Evolutionary conservation across 177 flowering plant species (phyloP).

Genomic region (Vitis hybrid): DNA sequence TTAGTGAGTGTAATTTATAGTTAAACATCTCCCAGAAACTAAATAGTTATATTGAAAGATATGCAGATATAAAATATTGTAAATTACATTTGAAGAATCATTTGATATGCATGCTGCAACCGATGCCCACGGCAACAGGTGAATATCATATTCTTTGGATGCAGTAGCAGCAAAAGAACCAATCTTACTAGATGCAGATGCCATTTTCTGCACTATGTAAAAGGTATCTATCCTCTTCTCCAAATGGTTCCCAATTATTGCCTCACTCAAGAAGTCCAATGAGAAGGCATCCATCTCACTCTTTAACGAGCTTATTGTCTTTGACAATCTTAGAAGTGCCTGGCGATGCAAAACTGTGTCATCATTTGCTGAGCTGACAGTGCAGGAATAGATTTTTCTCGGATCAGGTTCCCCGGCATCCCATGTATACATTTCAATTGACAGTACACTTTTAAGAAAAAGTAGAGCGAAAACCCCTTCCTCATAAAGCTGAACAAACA

Average conservation of each 20-base stretch:
- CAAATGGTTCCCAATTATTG: slow-evolving; percentile 29
- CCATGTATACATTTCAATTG: slow-evolving; percentile 80
- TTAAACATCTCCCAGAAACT: background rate
- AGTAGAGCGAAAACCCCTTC: slow-evolving; percentile 81
- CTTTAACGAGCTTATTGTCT: slow-evolving; percentile 24
- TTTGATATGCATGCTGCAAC: slow-evolving; percentile 87
- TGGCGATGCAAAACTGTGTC: slow-evolving; percentile 72
- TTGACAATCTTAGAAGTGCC: slow-evolving; percentile 62
- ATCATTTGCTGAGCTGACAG: slow-evolving; percentile 46
- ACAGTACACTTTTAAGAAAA: slow-evolving; percentile 74
- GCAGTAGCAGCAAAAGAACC: slow-evolving; percentile 75
- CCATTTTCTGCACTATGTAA: slow-evolving; percentile 82
- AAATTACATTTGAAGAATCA: slow-evolving; percentile 47
- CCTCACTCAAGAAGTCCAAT: slow-evolving; percentile 69
- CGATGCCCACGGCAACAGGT: slow-evolving; percentile 94
- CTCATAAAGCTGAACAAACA: slow-evolving; percentile 81
- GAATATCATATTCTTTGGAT: slow-evolving; percentile 84
- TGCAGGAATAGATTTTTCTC: slow-evolving; percentile 68
- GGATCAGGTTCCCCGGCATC: slow-evolving; percentile 58
- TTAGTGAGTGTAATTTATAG: no score
- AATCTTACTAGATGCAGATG: slow-evolving; percentile 72
- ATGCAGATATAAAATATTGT: slow-evolving; percentile 5
- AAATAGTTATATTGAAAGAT: background rate
- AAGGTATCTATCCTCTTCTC: slow-evolving; percentile 51
- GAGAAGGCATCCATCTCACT: slow-evolving; percentile 58